A percentile compares a stretch with the other conserved stretches of the same genome.
These are phyloP conservation scores for Cornus controversa DNA, from an alignment of 148 eudicot species.

Conservation along the genomic window DNA sequence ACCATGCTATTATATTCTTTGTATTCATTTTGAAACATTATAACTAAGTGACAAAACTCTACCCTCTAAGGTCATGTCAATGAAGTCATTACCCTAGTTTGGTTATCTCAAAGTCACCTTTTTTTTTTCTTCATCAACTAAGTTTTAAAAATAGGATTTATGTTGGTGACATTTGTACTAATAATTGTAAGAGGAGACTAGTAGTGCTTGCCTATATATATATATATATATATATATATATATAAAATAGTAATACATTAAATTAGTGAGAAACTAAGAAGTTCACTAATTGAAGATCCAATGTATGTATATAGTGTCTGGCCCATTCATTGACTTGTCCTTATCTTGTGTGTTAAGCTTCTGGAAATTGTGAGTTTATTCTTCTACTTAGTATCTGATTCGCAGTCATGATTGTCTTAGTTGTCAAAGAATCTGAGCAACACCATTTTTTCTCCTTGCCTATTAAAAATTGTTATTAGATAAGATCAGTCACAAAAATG, in stretches of 20 bases:
- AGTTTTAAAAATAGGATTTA: background rate
- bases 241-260: too few relatives aligned
- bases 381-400: background rate
- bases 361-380: background rate
- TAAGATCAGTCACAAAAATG: background rate
- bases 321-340: background rate
- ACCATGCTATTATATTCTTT: background rate
- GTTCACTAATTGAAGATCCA: background rate
- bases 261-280: background rate
- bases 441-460: background rate
- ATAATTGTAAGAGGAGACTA: too few relatives aligned
- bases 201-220: constrained; percentile 1
- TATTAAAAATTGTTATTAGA: background rate
- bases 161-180: background rate
- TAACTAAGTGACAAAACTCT: background rate
- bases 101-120: too few relatives aligned
- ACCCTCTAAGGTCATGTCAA: background rate
- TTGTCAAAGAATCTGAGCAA: constrained; percentile 1
- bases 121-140: too few relatives aligned
- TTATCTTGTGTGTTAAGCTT: background rate
- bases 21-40: background rate
- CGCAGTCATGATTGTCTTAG: background rate
- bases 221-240: too few relatives aligned
- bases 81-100: background rate
- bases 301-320: background rate